phyloP scores from a whole-genome alignment of 192 early-diverging fungal species.

The Entomortierella chlamydospora region DNA sequence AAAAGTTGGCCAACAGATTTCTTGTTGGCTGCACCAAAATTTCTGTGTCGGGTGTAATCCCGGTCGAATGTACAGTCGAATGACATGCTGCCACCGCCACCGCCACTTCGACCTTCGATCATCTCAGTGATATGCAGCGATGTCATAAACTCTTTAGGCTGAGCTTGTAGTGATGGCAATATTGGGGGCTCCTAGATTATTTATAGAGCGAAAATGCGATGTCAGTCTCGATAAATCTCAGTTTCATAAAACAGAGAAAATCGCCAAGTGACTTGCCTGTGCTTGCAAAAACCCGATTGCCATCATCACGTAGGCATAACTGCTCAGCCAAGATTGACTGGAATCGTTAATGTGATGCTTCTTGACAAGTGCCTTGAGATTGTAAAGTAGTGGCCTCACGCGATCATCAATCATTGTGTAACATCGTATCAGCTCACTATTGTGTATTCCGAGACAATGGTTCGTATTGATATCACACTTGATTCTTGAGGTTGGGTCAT shows the following conservation, averaged over 20 bases:
- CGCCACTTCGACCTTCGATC: constrained; percentile 12
- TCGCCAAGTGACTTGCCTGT: constrained; percentile 35
- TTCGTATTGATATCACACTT: constrained; percentile 55
- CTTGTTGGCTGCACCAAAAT: constrained; percentile 34
- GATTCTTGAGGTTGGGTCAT: constrained; percentile 36
- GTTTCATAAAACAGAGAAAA: background rate
- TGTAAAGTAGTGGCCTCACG: constrained; percentile 48
- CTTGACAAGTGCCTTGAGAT: constrained; percentile 51
- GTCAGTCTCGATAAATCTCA: background rate
- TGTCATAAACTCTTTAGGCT: constrained; percentile 23
- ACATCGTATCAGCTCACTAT: constrained; percentile 50
- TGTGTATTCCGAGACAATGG: constrained; percentile 52
- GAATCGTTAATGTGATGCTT: constrained; percentile 50
- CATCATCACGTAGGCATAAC: constrained; percentile 56
- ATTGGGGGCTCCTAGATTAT: constrained; percentile 35
- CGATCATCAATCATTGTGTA: constrained; percentile 54
- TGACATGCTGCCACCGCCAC: constrained; percentile 9
- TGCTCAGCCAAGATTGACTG: constrained; percentile 37
- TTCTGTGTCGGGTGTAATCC: constrained; percentile 18
- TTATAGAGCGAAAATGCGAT: background rate
- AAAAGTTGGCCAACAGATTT: constrained; percentile 41
- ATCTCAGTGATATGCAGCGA: constrained; percentile 13
- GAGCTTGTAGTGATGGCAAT: constrained; percentile 30
- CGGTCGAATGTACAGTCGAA: constrained; percentile 47
- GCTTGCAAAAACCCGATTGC: constrained; percentile 43